These are phyloP conservation scores for Chlorella sp. DNA, from an alignment of 139 green algal species.

Conservation along the genomic window DNA sequence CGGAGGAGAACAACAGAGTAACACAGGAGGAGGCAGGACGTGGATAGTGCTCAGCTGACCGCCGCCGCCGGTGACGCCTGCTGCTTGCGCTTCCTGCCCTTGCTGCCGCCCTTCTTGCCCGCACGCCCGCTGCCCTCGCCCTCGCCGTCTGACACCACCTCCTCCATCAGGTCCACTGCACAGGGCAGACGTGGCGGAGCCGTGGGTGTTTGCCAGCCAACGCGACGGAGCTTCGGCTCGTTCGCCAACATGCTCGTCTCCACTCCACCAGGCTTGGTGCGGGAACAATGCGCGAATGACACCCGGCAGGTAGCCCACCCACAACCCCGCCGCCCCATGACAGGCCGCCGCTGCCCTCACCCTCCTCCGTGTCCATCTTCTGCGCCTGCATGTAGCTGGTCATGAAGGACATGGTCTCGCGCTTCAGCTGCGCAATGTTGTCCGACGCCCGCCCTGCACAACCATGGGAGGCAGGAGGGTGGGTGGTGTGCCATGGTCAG, in stretches of 20 bases:
- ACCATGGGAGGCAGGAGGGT: neutral
- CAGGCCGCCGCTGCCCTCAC: neutral
- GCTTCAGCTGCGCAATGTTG: slow-evolving; percentile 20
- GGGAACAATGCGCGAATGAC: no score
- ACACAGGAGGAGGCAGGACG: neutral
- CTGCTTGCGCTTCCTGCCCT: slow-evolving; percentile 17
- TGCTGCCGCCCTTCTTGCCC: neutral
- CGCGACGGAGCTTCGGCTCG: no score
- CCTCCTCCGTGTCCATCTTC: slow-evolving; percentile 20
- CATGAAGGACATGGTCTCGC: slow-evolving; percentile 7
- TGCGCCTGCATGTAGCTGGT: slow-evolving; percentile 9
- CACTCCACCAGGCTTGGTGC: no score
- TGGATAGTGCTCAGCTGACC: no score
- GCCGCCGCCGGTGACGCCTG: neutral
- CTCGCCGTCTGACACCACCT: slow-evolving; percentile 24
- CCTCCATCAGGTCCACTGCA: slow-evolving; percentile 37
- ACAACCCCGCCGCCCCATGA: no score
- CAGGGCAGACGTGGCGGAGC: neutral
- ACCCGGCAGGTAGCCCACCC: no score
- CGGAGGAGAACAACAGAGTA: neutral
- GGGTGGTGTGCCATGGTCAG: no score
- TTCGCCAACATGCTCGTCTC: no score
- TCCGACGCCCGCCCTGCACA: neutral
- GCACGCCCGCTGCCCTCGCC: neutral
- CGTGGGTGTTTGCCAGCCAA: neutral